Conservation (phyloP, 192 early-diverging fungal species). For the Ambispora gerdemannii region DNA sequence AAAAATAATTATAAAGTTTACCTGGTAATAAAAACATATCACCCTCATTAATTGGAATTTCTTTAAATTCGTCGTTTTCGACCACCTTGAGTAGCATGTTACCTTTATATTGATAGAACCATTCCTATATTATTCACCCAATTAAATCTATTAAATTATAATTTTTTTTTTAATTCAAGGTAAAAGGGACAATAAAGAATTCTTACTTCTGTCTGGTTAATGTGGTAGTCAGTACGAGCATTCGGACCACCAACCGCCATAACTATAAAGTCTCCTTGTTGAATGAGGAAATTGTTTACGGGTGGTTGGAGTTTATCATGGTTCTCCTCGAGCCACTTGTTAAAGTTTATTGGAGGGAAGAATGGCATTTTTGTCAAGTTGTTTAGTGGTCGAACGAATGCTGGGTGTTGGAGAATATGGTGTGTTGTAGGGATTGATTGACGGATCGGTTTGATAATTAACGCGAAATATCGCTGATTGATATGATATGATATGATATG, state of each 20-base stretch:
- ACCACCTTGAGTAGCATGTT: conserved; percentile 92
- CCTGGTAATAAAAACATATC: conserved; percentile 95
- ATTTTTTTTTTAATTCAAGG: no score
- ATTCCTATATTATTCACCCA: conserved; percentile 57
- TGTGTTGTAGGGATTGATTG: no score
- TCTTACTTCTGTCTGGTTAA: conserved; percentile 89
- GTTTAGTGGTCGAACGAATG: not conserved
- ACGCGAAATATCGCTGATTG: no score
- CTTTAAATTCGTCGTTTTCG: conserved; percentile 68
- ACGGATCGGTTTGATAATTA: no score
- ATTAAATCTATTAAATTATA: not conserved
- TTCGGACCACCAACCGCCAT: conserved; percentile 96
- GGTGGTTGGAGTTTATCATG: conserved; percentile 84
- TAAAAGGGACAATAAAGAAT: no score
- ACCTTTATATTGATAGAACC: conserved; percentile 95
- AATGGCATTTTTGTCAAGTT: conserved; percentile 38
- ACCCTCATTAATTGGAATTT: conserved; percentile 86
- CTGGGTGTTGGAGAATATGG: no score
- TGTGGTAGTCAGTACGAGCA: conserved; percentile 92
- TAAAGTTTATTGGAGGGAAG: conserved; percentile 84
- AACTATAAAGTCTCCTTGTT: conserved; percentile 79
- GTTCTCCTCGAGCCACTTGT: conserved; percentile 82
- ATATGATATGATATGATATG: no score
- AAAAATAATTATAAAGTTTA: conserved; percentile 31
- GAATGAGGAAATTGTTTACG: conserved; percentile 89